A percentile compares a stretch with the other conserved stretches of the same genome.
These are phyloP conservation scores for Maudiozyma barnettii DNA, from an alignment of 805 yeast species.

Conservation along the genomic window DNA sequence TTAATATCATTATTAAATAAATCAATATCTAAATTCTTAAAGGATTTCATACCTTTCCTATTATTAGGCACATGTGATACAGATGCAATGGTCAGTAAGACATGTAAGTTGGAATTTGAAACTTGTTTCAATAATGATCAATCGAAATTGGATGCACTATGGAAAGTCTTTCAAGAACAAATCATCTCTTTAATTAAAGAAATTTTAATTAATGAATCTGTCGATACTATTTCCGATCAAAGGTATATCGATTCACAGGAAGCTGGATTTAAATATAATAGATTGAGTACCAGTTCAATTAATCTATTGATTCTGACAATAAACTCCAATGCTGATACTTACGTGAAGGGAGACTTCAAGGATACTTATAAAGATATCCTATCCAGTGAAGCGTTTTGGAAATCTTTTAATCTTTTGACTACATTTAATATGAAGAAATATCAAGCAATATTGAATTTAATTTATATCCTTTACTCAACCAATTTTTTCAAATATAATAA, in stretches of 20 bases:
- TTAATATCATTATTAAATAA: conserved; percentile 45
- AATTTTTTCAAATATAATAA: conserved; percentile 15
- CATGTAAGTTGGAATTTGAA: conserved; percentile 40
- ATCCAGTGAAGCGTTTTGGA: conserved; percentile 37
- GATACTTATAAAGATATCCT: conserved; percentile 30
- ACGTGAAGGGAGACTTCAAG: conserved; percentile 1
- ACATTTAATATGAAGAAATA: conserved; percentile 35
- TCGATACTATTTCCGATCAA: conserved; percentile 63
- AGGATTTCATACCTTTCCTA: conserved; percentile 66
- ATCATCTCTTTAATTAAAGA: conserved; percentile 47
- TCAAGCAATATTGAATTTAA: conserved; percentile 33
- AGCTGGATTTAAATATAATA: conserved; percentile 49
- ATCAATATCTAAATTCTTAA: conserved; percentile 52
- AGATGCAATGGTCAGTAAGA: conserved; percentile 50
- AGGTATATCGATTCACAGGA: conserved; percentile 61
- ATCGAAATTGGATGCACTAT: conserved; percentile 45
- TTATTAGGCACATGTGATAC: conserved; percentile 61
- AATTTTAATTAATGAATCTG: conserved; percentile 46
- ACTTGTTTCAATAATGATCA: conserved; percentile 48
- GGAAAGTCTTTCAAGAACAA: conserved; percentile 49
- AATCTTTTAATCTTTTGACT: conserved; percentile 29
- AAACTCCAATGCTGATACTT: conserved; percentile 10
- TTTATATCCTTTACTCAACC: conserved; percentile 24
- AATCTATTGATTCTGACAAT: conserved; percentile 35
- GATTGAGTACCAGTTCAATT: conserved; percentile 45